phyloP scores from a whole-genome alignment of 768 basidiomycete genomes.

The Tricholoma terreum region DNA sequence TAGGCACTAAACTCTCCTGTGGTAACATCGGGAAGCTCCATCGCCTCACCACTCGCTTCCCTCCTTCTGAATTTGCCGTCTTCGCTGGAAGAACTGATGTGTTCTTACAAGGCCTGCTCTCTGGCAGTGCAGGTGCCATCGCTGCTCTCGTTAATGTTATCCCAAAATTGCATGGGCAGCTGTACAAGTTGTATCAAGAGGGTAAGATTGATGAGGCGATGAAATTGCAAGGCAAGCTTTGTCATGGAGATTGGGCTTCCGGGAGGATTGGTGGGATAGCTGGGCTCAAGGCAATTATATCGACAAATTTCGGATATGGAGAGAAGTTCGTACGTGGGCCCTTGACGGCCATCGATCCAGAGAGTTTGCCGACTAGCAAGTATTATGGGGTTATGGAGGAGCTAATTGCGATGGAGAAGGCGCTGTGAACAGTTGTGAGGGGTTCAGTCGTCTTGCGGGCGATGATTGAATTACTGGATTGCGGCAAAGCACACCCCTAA shows the following conservation, averaged over 20 bases:
- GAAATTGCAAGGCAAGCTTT: conserved; percentile 56
- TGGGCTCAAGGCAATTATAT: conserved; percentile 63
- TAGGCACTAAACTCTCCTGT: conserved; percentile 84
- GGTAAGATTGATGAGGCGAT: conserved; percentile 59
- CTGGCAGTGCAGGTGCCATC: conserved; percentile 63
- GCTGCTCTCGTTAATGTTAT: conserved; percentile 60
- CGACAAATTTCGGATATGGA: conserved; percentile 65
- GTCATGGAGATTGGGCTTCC: conserved; percentile 65
- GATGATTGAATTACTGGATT: too few relatives aligned
- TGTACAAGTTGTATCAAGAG: conserved; percentile 48
- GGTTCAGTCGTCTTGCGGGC: too few relatives aligned
- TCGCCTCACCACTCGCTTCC: conserved; percentile 61
- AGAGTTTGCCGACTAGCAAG: conserved; percentile 35
- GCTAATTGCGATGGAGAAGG: conserved; percentile 45
- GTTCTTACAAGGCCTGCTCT: conserved; percentile 58
- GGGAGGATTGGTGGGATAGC: conserved; percentile 64
- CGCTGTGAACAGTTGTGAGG: conserved; percentile 14
- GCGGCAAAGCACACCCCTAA: too few relatives aligned
- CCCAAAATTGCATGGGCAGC: conserved; percentile 53
- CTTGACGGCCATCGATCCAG: conserved; percentile 37
- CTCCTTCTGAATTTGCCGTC: conserved; percentile 57
- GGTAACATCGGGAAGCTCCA: conserved; percentile 83
- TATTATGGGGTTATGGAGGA: conserved; percentile 41
- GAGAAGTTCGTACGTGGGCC: conserved; percentile 45
- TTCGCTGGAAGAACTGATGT: conserved; percentile 75